A percentile compares a stretch with the other conserved stretches of the same genome.
These are phyloP conservation scores for Eucalyptus globulus DNA, from an alignment of 345 rosid genomes.

Conservation along the genomic window DNA sequence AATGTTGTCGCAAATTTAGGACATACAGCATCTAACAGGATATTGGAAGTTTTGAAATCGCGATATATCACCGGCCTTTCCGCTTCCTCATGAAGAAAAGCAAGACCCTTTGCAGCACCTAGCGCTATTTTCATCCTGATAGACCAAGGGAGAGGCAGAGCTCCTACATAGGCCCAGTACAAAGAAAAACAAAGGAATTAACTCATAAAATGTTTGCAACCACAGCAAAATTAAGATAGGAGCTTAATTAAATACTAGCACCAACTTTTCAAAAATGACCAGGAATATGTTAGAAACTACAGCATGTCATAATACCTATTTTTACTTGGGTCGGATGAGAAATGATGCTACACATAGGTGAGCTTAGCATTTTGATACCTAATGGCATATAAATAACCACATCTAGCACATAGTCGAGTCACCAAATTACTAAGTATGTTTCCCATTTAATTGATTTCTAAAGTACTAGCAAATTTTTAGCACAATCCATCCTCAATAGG, in stretches of 20 bases:
- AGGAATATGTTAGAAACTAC: neutral
- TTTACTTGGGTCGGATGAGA: neutral
- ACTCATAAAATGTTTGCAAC: neutral
- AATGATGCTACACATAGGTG: neutral
- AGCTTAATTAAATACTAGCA: neutral
- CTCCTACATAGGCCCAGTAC: constrained; percentile 31
- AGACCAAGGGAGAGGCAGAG: constrained; percentile 97
- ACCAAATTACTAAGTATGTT: neutral
- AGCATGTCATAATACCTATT: neutral
- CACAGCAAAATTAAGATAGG: neutral
- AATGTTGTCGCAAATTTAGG: neutral
- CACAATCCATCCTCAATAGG: neutral
- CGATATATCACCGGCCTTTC: constrained; percentile 92
- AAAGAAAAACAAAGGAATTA: neutral
- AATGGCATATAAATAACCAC: neutral
- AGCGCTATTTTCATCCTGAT: constrained; percentile 91
- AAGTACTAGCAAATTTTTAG: neutral
- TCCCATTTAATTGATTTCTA: neutral
- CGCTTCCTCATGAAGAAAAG: constrained; percentile 97
- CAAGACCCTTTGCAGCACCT: constrained; percentile 95
- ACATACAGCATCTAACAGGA: constrained; percentile 78
- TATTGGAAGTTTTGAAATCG: constrained; percentile 96
- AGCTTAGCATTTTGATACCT: neutral
- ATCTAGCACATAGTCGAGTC: neutral
- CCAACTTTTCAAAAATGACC: neutral